Conservation (phyloP, 495 filamentous ascomycete genomes). For the Hyaloscypha variabilis region DNA sequence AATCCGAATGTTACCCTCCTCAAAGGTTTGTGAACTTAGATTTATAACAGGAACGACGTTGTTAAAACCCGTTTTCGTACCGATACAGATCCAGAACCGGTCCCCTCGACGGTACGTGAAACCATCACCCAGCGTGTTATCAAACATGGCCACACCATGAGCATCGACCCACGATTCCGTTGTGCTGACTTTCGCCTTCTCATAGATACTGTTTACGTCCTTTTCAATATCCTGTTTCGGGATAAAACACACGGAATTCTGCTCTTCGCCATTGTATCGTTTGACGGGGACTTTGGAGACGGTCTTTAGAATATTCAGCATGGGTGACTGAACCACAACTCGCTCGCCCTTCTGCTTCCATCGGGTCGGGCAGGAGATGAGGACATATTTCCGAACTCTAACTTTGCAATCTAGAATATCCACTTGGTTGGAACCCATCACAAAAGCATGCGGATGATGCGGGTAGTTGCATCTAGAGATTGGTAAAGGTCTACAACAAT, state of each 20-base stretch:
- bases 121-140: background rate
- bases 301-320: conserved; percentile 13
- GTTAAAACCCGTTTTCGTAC: background rate
- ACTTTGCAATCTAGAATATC: conserved; percentile 17
- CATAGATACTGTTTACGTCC: conserved; percentile 18
- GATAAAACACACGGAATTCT: conserved; percentile 36
- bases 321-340: conserved; percentile 24
- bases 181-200: conserved; percentile 15
- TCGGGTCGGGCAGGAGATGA: conserved; percentile 16
- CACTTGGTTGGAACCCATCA: background rate
- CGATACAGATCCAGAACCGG: conserved; percentile 31
- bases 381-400: conserved; percentile 21
- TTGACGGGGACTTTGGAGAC: conserved; percentile 27
- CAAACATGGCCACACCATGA: conserved; percentile 27
- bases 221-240: conserved; percentile 31
- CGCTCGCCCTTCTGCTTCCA: conserved; percentile 19
- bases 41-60: conserved; percentile 33
- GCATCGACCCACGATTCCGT: conserved; percentile 10
- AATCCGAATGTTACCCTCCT: conserved; percentile 24
- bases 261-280: conserved; percentile 27
- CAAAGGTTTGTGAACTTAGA: conserved; percentile 29
- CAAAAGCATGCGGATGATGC: background rate
- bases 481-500: background rate
- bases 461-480: background rate
- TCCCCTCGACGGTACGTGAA: conserved; percentile 25